Percentiles rank a stretch among this genome's conserved stretches.
These are phyloP conservation scores for Mimosa pudica DNA, from an alignment of 306 rosid genomes.

Conservation along the genomic window DNA sequence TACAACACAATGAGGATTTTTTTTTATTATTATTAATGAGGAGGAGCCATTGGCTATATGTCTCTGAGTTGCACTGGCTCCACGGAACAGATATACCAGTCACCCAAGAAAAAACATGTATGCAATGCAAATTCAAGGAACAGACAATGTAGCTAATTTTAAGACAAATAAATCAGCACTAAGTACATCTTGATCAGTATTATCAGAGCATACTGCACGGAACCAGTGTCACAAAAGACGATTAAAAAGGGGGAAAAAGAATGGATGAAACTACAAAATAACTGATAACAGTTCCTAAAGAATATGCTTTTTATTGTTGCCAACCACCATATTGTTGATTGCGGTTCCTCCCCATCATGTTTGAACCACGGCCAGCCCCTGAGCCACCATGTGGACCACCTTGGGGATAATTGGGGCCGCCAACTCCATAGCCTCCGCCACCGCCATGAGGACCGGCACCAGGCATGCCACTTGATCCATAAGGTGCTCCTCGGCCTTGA, in stretches of 20 bases:
- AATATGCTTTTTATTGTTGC: slow-evolving; percentile 3
- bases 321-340: slow-evolving; percentile 47
- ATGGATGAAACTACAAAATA: background rate
- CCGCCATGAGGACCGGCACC: slow-evolving; percentile 60
- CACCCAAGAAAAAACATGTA: background rate
- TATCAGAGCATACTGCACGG: background rate
- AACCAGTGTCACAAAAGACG: background rate
- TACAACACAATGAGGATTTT: too few species aligned
- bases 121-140: background rate
- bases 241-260: too few species aligned
- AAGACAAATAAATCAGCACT: background rate
- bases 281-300: too few species aligned
- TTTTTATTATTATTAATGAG: too few species aligned
- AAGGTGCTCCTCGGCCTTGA: slow-evolving; percentile 70
- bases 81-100: background rate
- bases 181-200: background rate
- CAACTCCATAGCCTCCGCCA: slow-evolving; percentile 55
- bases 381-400: slow-evolving; percentile 58
- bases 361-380: slow-evolving; percentile 49
- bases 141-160: background rate
- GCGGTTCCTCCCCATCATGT: slow-evolving; percentile 51
- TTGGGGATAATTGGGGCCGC: slow-evolving; percentile 58
- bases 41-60: too few species aligned
- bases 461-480: slow-evolving; percentile 56
- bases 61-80: background rate